Evolutionary conservation across 2,329 filamentous ascomycete genomes (phyloP).

Genomic region (Epichloe hybrida): DNA sequence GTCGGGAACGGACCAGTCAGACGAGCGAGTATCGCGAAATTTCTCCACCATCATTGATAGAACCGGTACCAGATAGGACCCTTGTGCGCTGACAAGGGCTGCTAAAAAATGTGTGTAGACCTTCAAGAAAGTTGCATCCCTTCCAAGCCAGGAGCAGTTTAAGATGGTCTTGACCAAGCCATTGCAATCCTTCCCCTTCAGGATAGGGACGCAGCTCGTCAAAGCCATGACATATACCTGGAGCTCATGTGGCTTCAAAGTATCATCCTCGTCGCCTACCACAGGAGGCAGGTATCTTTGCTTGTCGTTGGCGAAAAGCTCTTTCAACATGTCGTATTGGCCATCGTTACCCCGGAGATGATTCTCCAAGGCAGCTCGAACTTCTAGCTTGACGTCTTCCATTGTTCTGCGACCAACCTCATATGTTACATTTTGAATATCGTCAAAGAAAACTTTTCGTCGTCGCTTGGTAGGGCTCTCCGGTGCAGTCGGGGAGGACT

Average conservation of each 20-base stretch:
- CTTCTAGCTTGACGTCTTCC: constrained; percentile 41
- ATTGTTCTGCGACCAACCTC: constrained; percentile 39
- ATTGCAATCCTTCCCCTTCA: constrained; percentile 44
- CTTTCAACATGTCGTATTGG: constrained; percentile 47
- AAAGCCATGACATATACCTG: constrained; percentile 50
- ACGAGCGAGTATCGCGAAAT: constrained; percentile 43
- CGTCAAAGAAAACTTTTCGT: constrained; percentile 44
- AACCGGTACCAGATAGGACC: constrained; percentile 60
- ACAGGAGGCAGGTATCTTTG: constrained; percentile 25
- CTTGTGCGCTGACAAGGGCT: constrained; percentile 69
- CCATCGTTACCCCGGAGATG: constrained; percentile 44
- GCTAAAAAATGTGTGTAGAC: constrained; percentile 56
- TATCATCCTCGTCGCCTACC: constrained; percentile 33
- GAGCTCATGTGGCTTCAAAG: constrained; percentile 39
- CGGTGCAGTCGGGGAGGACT: constrained; percentile 21
- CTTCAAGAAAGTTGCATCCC: constrained; percentile 51
- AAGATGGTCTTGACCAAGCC: constrained; percentile 45
- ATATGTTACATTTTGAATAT: constrained; percentile 42
- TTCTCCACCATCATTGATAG: constrained; percentile 70
- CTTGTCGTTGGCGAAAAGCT: constrained; percentile 40
- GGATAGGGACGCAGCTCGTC: constrained; percentile 44
- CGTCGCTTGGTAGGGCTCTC: constrained; percentile 38
- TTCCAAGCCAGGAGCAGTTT: constrained; percentile 50
- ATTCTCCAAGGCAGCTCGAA: constrained; percentile 41
- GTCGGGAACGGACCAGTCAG: constrained; percentile 34